Percentiles rank a stretch among this genome's conserved stretches.
phyloP scores from a whole-genome alignment of 192 early-diverging fungal species.

The Backusella macrospora region DNA sequence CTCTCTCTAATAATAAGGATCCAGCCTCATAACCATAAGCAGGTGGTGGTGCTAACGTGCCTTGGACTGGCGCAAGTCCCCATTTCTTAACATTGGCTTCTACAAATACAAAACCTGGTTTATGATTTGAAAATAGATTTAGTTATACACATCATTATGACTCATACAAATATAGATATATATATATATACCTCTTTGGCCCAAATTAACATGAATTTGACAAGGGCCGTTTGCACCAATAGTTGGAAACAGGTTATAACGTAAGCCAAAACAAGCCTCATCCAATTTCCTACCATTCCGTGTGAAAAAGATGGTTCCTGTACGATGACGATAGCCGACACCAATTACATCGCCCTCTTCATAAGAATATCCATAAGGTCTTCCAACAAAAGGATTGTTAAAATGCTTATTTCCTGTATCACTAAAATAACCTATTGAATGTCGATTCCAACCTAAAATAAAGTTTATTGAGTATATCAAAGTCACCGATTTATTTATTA shows the following conservation, averaged over 20 bases:
- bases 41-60: conserved; percentile 69
- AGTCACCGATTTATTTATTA: not conserved
- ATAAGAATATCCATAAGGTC: conserved; percentile 63
- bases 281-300: conserved; percentile 73
- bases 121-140: not conserved
- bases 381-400: conserved; percentile 67
- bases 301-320: conserved; percentile 76
- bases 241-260: conserved; percentile 71
- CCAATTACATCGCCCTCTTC: conserved; percentile 78
- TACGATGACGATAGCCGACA: conserved; percentile 75
- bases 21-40: conserved; percentile 65
- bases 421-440: conserved; percentile 72
- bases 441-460: conserved; percentile 70
- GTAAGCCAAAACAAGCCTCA: conserved; percentile 69
- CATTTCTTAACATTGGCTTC: conserved; percentile 85
- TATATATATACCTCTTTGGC: conserved; percentile 50
- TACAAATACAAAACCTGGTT: conserved; percentile 77
- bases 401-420: conserved; percentile 68
- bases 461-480: not conserved
- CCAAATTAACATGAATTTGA: conserved; percentile 71
- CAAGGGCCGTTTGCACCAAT: conserved; percentile 62
- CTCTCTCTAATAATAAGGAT: conserved; percentile 18
- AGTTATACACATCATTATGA: not conserved
- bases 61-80: conserved; percentile 75
- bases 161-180: too few relatives aligned